Evolutionary conservation across 768 basidiomycete genomes (phyloP), one percentile per base, ranked within the genome.

Genomic region (Botryobasidium botryosum): DNA sequence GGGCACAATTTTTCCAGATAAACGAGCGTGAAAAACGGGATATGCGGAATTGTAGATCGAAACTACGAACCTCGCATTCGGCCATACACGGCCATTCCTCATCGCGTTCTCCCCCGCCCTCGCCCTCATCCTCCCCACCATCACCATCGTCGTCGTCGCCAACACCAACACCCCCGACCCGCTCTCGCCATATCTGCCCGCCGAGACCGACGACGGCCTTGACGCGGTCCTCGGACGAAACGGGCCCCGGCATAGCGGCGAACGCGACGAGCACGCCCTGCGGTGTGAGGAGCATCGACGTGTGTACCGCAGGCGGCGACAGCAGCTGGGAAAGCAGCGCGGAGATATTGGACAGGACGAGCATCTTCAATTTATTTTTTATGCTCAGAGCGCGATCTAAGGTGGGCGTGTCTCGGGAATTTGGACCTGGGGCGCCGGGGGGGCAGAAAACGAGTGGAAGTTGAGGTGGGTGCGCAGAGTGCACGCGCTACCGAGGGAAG

Each of bases 181-280:
- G 33, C 27, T 50, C 49, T 18, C 48, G 50, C 49, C 49, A 50
- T 6, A 44, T 31, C 23, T 50, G 39, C n/a, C 47, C 45, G 12
- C 26, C 28, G 6, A 50, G 40, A 8, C 47, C 46, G 21, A 47
- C n/a, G 28, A 50, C 20, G 12, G 49, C 37, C 13, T 46, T 48
- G 7, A 49, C 28, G 15, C 49, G 37, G 28, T 50, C 49, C 23
- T 50, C 49, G 1, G 49, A 35, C 13, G 25, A 8, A 26, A 15
- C 24, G 28, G 40, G 23, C 10, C 13, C 8, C 6, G 49, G 33
- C 13, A 29, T 31, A 3, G 18, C 26, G 10, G 49, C 25, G 41
- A 41, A 50, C 4, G 49, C 46, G n/a, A 50, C 36, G 17, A 50
- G 40, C n/a, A 39, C 38, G 18, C 49, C 43, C 23, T 31, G 42